A percentile compares a stretch with the other conserved stretches of the same genome.
Evolutionary conservation across 805 yeast species (phyloP).

Genomic region (Monosporozyma yasuniensis): DNA sequence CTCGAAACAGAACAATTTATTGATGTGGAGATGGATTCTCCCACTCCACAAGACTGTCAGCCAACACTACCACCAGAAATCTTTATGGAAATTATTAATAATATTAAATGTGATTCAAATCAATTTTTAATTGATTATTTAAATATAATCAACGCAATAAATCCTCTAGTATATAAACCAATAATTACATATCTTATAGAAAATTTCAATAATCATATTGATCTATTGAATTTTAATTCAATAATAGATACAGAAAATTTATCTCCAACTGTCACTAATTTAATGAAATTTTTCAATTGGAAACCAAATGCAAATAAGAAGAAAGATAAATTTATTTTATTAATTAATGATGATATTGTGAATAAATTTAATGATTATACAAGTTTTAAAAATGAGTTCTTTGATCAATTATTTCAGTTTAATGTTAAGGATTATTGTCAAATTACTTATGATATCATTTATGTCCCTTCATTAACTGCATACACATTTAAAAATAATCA

Average conservation of each 20-base stretch:
- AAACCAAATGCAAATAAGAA: background rate
- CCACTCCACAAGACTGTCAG: background rate
- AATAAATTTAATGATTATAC: background rate
- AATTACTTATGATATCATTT: background rate
- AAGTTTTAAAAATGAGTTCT: background rate
- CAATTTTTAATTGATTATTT: slow-evolving; percentile 9
- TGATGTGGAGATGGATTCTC: background rate
- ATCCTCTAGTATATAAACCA: background rate
- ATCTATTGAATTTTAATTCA: background rate
- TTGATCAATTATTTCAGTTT: background rate
- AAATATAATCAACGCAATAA: slow-evolving; percentile 6
- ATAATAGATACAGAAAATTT: background rate
- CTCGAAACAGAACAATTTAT: too few species aligned
- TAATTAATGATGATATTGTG: background rate
- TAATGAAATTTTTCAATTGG: background rate
- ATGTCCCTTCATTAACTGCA: background rate
- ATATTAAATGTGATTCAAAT: slow-evolving; percentile 5
- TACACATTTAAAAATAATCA: background rate
- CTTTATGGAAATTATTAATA: slow-evolving; percentile 7
- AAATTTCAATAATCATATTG: background rate
- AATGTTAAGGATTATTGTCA: background rate
- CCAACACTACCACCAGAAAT: slow-evolving; percentile 7
- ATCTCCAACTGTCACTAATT: background rate
- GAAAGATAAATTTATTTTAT: background rate
- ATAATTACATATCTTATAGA: background rate